Conservation (phyloP, 257 asterid species). For the Solanum pimpinellifolium region DNA sequence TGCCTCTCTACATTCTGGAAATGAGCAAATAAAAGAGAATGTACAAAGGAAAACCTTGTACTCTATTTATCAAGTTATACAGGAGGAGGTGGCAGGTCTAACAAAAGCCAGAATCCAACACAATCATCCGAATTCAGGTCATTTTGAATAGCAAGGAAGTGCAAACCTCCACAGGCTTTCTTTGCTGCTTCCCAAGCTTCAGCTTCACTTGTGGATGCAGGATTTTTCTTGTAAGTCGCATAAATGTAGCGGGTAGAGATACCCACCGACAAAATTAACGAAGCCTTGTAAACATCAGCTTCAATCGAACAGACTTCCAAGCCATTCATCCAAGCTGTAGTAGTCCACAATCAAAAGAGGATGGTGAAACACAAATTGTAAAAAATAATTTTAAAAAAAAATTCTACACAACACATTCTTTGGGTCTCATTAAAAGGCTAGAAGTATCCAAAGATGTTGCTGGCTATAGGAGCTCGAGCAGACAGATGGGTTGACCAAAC, state of each 20-base stretch:
- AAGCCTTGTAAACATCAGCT: conserved; percentile 51
- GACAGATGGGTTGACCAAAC: not conserved
- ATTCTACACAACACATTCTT: not conserved
- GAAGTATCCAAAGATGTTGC: not conserved
- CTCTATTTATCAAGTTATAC: conserved; percentile 22
- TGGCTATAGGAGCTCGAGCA: not conserved
- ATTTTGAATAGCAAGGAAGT: conserved; percentile 82
- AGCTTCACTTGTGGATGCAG: conserved; percentile 60
- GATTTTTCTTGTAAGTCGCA: conserved; percentile 72
- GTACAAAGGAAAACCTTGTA: not conserved
- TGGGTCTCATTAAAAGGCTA: not conserved
- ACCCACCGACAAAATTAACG: conserved; percentile 60
- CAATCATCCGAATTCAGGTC: conserved; percentile 76
- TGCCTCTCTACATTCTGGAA: not conserved
- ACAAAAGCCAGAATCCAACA: conserved; percentile 82
- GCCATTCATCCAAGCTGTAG: conserved; percentile 95
- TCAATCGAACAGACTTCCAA: conserved; percentile 77
- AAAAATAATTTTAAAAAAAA: not conserved
- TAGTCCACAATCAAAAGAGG: not conserved
- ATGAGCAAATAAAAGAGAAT: not conserved
- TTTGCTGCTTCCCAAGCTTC: conserved; percentile 98
- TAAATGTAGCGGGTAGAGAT: conserved; percentile 71
- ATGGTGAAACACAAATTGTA: not conserved
- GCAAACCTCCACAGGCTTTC: conserved; percentile 76
- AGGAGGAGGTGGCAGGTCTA: conserved; percentile 92